Base-by-base conservation (phyloP, 1,284 basidiomycete species). In the Phylloporus gajari region DNA sequence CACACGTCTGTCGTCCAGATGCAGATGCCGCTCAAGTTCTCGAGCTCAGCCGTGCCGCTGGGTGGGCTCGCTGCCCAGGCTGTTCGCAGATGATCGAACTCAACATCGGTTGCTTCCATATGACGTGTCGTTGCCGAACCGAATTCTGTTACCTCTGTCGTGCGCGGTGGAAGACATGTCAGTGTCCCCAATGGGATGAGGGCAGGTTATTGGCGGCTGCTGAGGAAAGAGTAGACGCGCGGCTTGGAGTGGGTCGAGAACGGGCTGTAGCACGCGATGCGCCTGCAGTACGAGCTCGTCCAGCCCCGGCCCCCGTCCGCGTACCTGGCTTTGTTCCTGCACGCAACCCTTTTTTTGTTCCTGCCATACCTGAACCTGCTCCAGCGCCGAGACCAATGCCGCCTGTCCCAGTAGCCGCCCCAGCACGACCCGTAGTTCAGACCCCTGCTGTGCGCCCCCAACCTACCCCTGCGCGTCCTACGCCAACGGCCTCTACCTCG, bases 21-120 rank as follows among this genome's bases (percentile, higher is more conserved):
- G 74, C 74, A 5, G 79, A 78, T 4, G 79, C 69, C 42, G 75
- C 67, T 71, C 69, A 81, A 9, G 80, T 85, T 15, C 81, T 86
- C 61, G 78, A 73, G 5, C 80, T 86, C 35, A 78, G 81, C 19
- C 75, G 78, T n/a, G 60, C 76, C 62, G 58, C 77, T 35, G 85
- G 85, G 17, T 88, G 86, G 86, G n/a, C 53, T 56, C 53, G 53
- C 53, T 56, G 53, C 15, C 53, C 53, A 6, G 53, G 53, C n/a
- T 56, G 53, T n/a, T 56, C 53, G 13, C 53, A 56, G 23, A 56
- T 56, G 53, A 56, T 56, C 23, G 53, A 56, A 27, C 53, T 56
- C 25, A 56, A 56, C 53, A 9, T 56, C 30, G 53, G 53, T 17
- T 56, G 53, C 53, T 56, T 27, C 25, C 53, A 56, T 27, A 56